Conservation (phyloP, 2,329 filamentous ascomycete species). For the Xylaria sp. region DNA sequence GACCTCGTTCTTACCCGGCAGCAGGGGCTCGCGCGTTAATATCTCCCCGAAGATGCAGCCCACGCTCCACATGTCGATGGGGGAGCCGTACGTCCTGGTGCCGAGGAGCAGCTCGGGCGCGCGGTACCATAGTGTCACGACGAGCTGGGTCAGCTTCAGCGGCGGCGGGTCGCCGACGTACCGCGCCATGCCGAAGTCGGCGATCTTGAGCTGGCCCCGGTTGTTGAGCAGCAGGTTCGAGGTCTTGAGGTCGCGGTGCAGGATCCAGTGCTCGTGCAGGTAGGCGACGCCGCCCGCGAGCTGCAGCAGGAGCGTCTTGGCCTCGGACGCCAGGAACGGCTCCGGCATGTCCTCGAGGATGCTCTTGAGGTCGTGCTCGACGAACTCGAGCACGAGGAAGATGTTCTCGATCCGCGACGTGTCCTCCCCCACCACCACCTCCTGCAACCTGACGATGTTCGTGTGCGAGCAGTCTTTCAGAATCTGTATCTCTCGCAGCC, state of each 20-base stretch:
- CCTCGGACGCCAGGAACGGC: conserved; percentile 90
- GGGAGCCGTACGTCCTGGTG: conserved; percentile 74
- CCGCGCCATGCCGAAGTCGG: conserved; percentile 97
- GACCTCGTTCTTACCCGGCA: conserved; percentile 92
- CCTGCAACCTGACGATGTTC: conserved; percentile 83
- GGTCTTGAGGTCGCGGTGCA: conserved; percentile 93
- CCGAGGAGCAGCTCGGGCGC: conserved; percentile 90
- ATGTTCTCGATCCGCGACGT: conserved; percentile 66
- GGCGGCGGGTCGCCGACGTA: conserved; percentile 82
- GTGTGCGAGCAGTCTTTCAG: conserved; percentile 81
- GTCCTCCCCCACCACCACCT: conserved; percentile 79
- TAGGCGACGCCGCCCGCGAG: conserved; percentile 83
- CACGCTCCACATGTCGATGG: conserved; percentile 94
- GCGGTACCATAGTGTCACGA: conserved; percentile 98
- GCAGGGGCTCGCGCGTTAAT: conserved; percentile 80
- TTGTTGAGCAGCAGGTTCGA: conserved; percentile 96
- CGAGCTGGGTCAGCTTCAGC: conserved; percentile 84
- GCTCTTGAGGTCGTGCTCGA: conserved; percentile 95
- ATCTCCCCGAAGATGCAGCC: conserved; percentile 97
- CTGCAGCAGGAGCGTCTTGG: conserved; percentile 89
- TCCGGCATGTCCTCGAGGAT: conserved; percentile 94
- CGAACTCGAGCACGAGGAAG: conserved; percentile 95
- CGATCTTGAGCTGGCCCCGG: conserved; percentile 91
- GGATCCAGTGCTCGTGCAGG: conserved; percentile 88
- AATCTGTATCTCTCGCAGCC: conserved; percentile 92